A percentile compares a stretch with the other conserved stretches of the same genome.
These are phyloP conservation scores for sweet orange (Citrus sinensis) DNA, from an alignment of 345 rosid species.

Conservation along the genomic window DVS_A1.0 CM039163.1:2670001-2670500, in stretches of 20 bases:
- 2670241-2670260: constrained; percentile 46
- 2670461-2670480: constrained; percentile 59
- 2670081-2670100: constrained; percentile 44
- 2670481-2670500: constrained; percentile 62
- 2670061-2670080: constrained; percentile 41
- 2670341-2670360: constrained; percentile 87
- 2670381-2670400: constrained; percentile 73
- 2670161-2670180: constrained; percentile 14
- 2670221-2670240: constrained; percentile 92
- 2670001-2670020: not conserved
- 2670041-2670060: constrained; percentile 17
- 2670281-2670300: constrained; percentile 66
- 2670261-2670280: constrained; percentile 13
- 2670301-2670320: constrained; percentile 53
- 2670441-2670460: constrained; percentile 57
- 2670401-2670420: constrained; percentile 51
- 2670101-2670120: constrained; percentile 39
- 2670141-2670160: constrained; percentile 20
- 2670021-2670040: not conserved
- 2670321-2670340: constrained; percentile 58
- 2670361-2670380: constrained; percentile 71
- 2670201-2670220: not conserved
- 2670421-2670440: constrained; percentile 32
- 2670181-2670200: constrained; percentile 1
- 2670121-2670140: constrained; percentile 24